Evolutionary conservation across 129 eudicot genomes (phyloP).

Genomic region (Escallonia rubra): DNA sequence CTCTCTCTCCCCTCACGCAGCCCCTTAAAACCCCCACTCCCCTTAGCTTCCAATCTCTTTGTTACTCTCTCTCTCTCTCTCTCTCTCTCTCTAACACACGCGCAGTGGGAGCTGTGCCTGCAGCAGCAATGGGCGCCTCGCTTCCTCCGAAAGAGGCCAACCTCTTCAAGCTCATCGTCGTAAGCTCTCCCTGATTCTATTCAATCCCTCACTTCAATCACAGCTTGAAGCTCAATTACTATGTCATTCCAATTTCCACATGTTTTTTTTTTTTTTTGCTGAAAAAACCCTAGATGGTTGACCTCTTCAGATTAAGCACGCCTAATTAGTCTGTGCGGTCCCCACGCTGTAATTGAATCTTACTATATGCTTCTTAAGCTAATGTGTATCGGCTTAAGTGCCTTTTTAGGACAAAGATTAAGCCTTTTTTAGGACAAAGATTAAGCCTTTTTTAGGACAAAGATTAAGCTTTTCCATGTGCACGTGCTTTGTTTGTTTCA

Average conservation of each 20-base stretch:
- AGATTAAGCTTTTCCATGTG: too few species aligned
- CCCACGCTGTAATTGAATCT: too few species aligned
- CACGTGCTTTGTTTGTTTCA: too few species aligned
- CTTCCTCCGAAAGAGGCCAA: slow-evolving; percentile 99
- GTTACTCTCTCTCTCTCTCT: not conserved
- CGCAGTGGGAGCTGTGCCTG: not conserved
- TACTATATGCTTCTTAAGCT: too few species aligned
- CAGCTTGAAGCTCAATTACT: slow-evolving; percentile 14
- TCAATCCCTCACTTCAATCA: not conserved
- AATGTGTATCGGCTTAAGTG: too few species aligned
- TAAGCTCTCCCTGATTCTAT: slow-evolving; percentile 27
- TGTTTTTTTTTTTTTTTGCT: too few species aligned
- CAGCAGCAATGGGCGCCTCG: slow-evolving; percentile 79
- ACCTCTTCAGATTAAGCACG: too few species aligned
- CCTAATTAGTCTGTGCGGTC: too few species aligned
- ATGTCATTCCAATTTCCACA: slow-evolving; percentile 3
- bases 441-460: too few species aligned
- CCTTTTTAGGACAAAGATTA: too few species aligned
- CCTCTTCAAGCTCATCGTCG: slow-evolving; percentile 99
- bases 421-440: too few species aligned
- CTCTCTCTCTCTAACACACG: slow-evolving; percentile 8
- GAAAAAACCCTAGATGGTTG: too few species aligned
- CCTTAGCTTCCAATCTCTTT: slow-evolving; percentile 4
- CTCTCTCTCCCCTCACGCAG: slow-evolving; percentile 16
- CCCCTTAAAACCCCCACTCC: slow-evolving; percentile 27